Conservation (phyloP, 768 basidiomycete genomes). For the Gelatoporia subvermispora region DNA sequence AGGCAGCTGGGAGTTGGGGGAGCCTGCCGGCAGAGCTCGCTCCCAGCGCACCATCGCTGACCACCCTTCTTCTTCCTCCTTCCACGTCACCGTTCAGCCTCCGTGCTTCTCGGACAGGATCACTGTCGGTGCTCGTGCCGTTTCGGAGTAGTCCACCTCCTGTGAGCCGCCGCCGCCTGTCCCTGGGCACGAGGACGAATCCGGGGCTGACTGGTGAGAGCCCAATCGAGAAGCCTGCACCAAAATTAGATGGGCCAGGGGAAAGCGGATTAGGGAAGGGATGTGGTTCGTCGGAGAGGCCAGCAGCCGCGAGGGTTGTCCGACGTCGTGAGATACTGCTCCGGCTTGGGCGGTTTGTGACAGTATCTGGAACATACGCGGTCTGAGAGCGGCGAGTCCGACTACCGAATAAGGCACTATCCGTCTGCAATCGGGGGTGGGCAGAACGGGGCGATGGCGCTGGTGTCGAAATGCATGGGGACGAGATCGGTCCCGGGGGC, state of each 20-base stretch:
- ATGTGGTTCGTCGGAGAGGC: constrained; percentile 2
- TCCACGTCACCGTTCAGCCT: too few relatives aligned
- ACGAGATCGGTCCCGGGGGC: constrained; percentile 9
- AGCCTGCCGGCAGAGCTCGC: too few relatives aligned
- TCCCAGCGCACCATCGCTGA: too few relatives aligned
- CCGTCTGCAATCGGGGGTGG: constrained; percentile 15
- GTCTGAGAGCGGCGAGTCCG: constrained; percentile 11
- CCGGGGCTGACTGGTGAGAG: constrained; percentile 73
- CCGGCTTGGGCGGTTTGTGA: constrained; percentile 2
- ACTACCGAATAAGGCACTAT: constrained; percentile 12
- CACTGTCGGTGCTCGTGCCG: too few relatives aligned
- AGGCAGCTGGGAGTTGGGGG: too few relatives aligned
- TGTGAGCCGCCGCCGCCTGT: constrained; percentile 37
- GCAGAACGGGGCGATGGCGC: not conserved
- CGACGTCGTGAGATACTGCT: constrained; percentile 7
- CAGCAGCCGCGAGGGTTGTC: constrained; percentile 11
- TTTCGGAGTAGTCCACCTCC: not conserved
- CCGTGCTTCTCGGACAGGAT: too few relatives aligned
- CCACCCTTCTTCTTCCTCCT: too few relatives aligned
- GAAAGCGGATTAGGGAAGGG: constrained; percentile 15
- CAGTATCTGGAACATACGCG: constrained; percentile 6
- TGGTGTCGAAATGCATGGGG: constrained; percentile 9
- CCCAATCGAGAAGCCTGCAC: constrained; percentile 65
- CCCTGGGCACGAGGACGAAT: constrained; percentile 60
- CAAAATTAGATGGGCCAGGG: constrained; percentile 16